Conservation (phyloP, 176 grass and related monocot genomes). For the Juncus inflexus region DNA sequence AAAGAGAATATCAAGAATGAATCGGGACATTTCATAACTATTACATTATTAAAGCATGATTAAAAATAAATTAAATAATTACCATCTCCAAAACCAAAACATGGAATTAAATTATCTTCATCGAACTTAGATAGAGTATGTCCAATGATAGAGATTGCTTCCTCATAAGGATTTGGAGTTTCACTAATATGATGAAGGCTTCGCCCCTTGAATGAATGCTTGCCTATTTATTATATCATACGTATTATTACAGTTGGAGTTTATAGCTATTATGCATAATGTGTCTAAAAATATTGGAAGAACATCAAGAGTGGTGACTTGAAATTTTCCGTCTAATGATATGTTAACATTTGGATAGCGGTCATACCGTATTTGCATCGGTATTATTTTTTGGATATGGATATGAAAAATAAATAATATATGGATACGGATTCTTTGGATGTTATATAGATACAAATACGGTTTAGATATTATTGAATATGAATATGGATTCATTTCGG, state of each 20-base stretch:
- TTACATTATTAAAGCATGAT: too few species aligned
- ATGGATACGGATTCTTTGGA: too few species aligned
- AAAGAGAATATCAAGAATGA: not conserved
- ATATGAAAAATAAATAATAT: too few species aligned
- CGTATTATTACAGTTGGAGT: conserved; percentile 6
- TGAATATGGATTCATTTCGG: too few species aligned
- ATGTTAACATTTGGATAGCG: too few species aligned
- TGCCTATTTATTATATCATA: conserved; percentile 20
- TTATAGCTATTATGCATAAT: conserved; percentile 9
- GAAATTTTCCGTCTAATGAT: too few species aligned
- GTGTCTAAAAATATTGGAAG: too few species aligned
- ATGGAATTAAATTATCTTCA: conserved; percentile 46
- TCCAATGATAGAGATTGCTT: conserved; percentile 49
- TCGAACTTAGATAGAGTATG: conserved; percentile 38
- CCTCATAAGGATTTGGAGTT: conserved; percentile 39
- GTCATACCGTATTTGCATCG: too few species aligned
- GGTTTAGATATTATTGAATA: too few species aligned
- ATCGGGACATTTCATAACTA: not conserved
- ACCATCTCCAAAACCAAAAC: conserved; percentile 54
- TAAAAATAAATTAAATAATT: conserved; percentile 17
- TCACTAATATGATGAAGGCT: conserved; percentile 39
- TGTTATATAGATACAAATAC: too few species aligned
- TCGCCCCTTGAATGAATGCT: conserved; percentile 31
- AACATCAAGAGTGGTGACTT: too few species aligned
- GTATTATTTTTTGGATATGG: too few species aligned